Evolutionary conservation across 768 basidiomycete species (phyloP).

Genomic region (Pleurotus platypus): DNA sequence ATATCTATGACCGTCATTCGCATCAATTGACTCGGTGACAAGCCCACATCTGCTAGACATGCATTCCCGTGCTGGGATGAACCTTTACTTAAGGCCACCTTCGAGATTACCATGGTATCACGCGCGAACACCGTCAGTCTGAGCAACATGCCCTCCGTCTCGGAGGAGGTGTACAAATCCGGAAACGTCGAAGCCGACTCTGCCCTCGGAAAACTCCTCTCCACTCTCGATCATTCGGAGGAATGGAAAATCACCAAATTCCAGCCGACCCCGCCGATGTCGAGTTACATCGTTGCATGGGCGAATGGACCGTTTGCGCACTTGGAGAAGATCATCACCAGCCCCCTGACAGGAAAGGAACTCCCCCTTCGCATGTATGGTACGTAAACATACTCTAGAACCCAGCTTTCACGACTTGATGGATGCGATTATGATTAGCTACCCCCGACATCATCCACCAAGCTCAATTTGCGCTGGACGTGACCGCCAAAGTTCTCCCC

Average conservation of each 20-base stretch:
- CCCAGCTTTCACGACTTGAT: not conserved
- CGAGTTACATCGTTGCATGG: slow-evolving; percentile 84
- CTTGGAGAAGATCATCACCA: slow-evolving; percentile 72
- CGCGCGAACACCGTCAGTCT: slow-evolving; percentile 70
- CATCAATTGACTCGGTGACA: not conserved
- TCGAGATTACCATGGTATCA: slow-evolving; percentile 76
- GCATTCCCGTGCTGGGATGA: slow-evolving; percentile 94
- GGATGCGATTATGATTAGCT: slow-evolving; percentile 35
- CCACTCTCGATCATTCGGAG: slow-evolving; percentile 30
- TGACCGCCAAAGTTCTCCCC: slow-evolving; percentile 78
- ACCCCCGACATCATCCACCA: slow-evolving; percentile 82
- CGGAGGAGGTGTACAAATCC: slow-evolving; percentile 47
- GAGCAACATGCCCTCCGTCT: slow-evolving; percentile 80
- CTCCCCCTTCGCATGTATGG: slow-evolving; percentile 86
- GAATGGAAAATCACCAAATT: slow-evolving; percentile 85
- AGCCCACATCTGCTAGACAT: slow-evolving; percentile 84
- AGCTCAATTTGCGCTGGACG: slow-evolving; percentile 82
- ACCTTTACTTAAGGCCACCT: slow-evolving; percentile 85
- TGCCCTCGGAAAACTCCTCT: slow-evolving; percentile 37
- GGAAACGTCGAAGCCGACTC: slow-evolving; percentile 21
- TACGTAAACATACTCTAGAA: slow-evolving; percentile 22
- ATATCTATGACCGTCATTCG: not conserved
- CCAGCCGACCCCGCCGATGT: slow-evolving; percentile 80
- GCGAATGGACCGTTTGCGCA: slow-evolving; percentile 79
- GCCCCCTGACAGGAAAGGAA: slow-evolving; percentile 75